phyloP scores from a whole-genome alignment of 176 grass and related monocot species.

The Musa schizocarpa region DNA sequence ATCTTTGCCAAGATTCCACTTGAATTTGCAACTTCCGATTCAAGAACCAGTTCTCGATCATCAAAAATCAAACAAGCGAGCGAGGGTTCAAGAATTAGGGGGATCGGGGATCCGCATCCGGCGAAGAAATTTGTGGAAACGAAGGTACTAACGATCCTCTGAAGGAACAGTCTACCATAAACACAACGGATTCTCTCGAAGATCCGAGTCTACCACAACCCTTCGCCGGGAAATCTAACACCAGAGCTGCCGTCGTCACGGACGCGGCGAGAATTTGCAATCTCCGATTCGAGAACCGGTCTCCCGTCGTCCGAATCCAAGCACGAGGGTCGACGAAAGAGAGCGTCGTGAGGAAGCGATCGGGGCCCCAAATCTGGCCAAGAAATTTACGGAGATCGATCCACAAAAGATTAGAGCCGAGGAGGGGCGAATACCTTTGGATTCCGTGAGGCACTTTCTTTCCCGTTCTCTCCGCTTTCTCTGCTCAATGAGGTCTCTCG shows the following conservation, averaged over 20 bases:
- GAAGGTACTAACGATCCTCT: too few relatives aligned
- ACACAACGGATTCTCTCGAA: not conserved
- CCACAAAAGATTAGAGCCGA: not conserved
- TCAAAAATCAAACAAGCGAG: not conserved
- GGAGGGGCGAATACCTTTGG: conserved; percentile 9
- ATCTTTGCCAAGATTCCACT: not conserved
- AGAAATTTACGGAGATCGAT: conserved; percentile 7
- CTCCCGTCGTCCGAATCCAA: not conserved
- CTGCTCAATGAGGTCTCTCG: not conserved
- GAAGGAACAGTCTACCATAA: not conserved
- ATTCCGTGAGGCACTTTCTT: not conserved
- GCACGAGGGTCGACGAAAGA: not conserved
- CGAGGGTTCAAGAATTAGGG: not conserved
- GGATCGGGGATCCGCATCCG: not conserved
- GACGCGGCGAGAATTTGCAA: not conserved
- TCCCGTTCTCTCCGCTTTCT: not conserved
- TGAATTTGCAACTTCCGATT: not conserved
- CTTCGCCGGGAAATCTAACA: not conserved
- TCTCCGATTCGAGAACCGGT: not conserved
- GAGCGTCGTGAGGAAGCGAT: not conserved
- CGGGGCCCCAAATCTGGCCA: not conserved
- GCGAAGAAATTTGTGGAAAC: not conserved
- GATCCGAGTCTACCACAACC: not conserved
- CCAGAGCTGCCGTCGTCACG: not conserved
- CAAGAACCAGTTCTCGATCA: not conserved